Evolutionary conservation across 2,329 filamentous ascomycete genomes (phyloP).

Genomic region (Penicillium griseofulvum): DNA sequence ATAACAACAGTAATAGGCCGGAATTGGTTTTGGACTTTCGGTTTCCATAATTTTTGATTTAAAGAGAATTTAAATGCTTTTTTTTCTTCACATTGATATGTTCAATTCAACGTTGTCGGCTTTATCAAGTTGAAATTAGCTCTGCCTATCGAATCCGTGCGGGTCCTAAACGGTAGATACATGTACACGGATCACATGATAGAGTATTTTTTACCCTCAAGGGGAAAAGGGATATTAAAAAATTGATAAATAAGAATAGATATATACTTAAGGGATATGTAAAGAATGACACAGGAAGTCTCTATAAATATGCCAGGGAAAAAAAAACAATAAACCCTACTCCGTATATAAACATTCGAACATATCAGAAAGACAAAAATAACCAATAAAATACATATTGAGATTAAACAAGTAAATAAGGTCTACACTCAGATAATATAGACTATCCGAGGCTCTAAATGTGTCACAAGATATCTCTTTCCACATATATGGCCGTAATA

Average conservation of each 20-base stretch:
- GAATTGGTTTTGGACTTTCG: constrained; percentile 61
- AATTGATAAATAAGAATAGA: too few relatives aligned
- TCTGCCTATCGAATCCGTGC: constrained; percentile 5
- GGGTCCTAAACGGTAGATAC: constrained; percentile 1
- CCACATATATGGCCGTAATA: background rate
- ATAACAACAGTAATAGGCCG: constrained; percentile 91
- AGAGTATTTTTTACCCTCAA: background rate
- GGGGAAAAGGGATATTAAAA: background rate
- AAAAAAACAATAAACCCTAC: too few relatives aligned
- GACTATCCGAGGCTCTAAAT: constrained; percentile 1
- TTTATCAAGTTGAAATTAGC: constrained; percentile 9
- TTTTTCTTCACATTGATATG: background rate
- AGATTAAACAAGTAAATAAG: too few relatives aligned
- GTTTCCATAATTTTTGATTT: constrained; percentile 18
- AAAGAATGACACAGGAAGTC: background rate
- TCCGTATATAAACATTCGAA: background rate
- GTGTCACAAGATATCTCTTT: constrained; percentile 1
- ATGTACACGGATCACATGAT: constrained; percentile 14
- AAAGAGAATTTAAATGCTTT: background rate
- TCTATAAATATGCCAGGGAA: background rate
- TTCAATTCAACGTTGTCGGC: background rate
- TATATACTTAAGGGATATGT: background rate
- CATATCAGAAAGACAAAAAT: background rate
- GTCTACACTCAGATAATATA: background rate
- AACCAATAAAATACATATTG: background rate